Evolutionary conservation across 176 grass and related monocot genomes (phyloP), one percentile per base, ranked within the genome.

Genomic region (Alopecurus myosuroides): DNA sequence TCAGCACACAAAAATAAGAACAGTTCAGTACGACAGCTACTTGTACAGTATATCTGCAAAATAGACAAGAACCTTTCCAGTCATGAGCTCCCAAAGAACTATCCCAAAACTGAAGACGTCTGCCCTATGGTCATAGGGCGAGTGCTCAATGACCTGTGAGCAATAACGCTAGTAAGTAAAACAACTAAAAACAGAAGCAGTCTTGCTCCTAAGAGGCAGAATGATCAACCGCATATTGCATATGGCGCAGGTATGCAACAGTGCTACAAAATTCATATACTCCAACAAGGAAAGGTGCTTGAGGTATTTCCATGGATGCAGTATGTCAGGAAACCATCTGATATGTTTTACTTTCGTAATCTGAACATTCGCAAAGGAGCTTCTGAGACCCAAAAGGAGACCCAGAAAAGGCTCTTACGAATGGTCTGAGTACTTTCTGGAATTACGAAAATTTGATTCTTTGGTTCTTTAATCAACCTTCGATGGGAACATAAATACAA

Each of bases 31-130:
- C 22, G 46, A 17, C 20, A 4, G 39, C 46, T 75, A 81, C 9
- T 19, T 51, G 44, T 36, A 31, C 39, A 39, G 22, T 23, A 42
- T 26, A 36, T 55, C 36, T 58, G 56, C 80, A 82, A 7, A 40
- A 50, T 26, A 42, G 51, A 12, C 13, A 68, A 83, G 14, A 88
- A 97, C 94, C 94, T 97, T 97, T 82, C 74, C 85, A 37, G 91
- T 91, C n/a, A 97, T 75, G 61, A 97, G 78, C 82, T 97, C 94
- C 94, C 94, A 97, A 23, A 97, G 70, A 76, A 97, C 89, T 89
- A 97, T 85, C 26, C 87, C 94, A 44, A 93, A 97, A 86, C 94
- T 97, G 81, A 97, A 97, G 49, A 97, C 94, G 86, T 97, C 94
- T 13, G 94, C 91, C 40, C 86, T 94, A 19, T 91, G 94, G 85